Evolutionary conservation across 2,329 filamentous ascomycete species (phyloP), one percentile per base, ranked within the genome.

Genomic region (Geoglossum cookeanum): DNA sequence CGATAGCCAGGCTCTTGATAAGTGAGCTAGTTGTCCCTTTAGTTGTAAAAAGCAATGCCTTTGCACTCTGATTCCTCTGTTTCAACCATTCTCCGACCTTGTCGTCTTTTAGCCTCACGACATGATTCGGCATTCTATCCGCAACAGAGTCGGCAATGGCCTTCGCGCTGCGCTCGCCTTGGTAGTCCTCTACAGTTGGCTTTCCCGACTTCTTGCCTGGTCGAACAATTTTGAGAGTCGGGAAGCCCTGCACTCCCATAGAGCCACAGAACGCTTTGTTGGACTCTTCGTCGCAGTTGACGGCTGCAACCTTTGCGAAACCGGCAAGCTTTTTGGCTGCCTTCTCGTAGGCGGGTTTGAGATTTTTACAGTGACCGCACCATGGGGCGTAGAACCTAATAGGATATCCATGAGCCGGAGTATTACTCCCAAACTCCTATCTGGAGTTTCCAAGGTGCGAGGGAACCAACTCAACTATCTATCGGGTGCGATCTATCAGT

Each of bases 341-440:
- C 71, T 95, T 95, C 70, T 97, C 91, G 72, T 92, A 98, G 49
- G 87, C 87, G 2, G 90, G 91, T 72, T 96, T 90, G 65, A 98
- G 84, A 72, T 85, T 96, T 72, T 95, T 79, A 74, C 92, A 98
- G 72, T 97, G 92, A 47, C 91, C 92, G 66, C 92, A 97, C 91
- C 91, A 97, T 29, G 91, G 91, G 7, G 91, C 91, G 67, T 95
- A 97, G 77, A 97, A 97, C 72, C 90, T 87, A 68, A 58, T 59
- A 57, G 60, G 59, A 13, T 4, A 55, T 27, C 13, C 48, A 52
- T 37, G 54, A 30, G 51, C 9, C 3, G 54, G 22, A 22, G 15
- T 22, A 4, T 45, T 22, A 64, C 57, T 63, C 62, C 33, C 9
- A 32, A 15, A 27, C 11, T 51, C 48, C 48, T 15, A 29, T 13